Conservation (phyloP, 1,284 basidiomycete genomes). For the Moesziomyces antarcticus region DNA sequence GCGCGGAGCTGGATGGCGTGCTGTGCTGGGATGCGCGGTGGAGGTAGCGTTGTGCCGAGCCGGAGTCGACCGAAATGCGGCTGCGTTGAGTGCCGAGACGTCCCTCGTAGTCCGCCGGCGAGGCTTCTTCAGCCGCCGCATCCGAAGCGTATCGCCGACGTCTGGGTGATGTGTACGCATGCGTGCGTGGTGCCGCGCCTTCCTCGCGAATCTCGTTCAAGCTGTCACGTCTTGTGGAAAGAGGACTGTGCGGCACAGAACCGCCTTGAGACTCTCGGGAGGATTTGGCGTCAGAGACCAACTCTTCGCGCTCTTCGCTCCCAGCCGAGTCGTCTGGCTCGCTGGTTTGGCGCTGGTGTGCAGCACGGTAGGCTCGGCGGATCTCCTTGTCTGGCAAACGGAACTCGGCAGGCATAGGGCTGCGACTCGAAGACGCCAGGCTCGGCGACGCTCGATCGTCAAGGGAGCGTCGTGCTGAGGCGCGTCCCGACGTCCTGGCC, state of each 20-base stretch:
- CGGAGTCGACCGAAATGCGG: slow-evolving; percentile 50
- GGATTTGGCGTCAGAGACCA: neutral
- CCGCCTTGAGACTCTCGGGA: neutral
- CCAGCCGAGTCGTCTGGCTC: slow-evolving; percentile 24
- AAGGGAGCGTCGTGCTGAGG: slow-evolving; percentile 23
- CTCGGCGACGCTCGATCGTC: slow-evolving; percentile 19
- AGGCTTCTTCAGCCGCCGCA: slow-evolving; percentile 28
- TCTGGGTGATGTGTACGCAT: slow-evolving; percentile 5
- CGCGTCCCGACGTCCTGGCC: slow-evolving; percentile 16
- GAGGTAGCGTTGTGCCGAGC: slow-evolving; percentile 42
- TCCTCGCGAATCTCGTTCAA: slow-evolving; percentile 36
- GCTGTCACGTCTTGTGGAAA: slow-evolving; percentile 18
- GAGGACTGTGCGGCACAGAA: slow-evolving; percentile 8
- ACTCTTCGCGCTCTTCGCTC: slow-evolving; percentile 11
- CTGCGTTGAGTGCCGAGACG: slow-evolving; percentile 32
- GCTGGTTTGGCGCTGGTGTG: slow-evolving; percentile 23
- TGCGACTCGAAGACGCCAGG: slow-evolving; percentile 18
- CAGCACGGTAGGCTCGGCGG: slow-evolving; percentile 41
- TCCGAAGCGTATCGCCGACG: slow-evolving; percentile 43
- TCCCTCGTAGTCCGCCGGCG: slow-evolving; percentile 22
- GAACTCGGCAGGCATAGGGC: slow-evolving; percentile 47
- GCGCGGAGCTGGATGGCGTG: slow-evolving; percentile 31
- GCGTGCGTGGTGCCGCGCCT: slow-evolving; percentile 5
- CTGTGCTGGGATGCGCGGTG: slow-evolving; percentile 25
- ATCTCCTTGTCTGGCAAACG: slow-evolving; percentile 44